Conservation (phyloP, 163 green algal genomes). For the Scenedesmus sp. region DNA sequence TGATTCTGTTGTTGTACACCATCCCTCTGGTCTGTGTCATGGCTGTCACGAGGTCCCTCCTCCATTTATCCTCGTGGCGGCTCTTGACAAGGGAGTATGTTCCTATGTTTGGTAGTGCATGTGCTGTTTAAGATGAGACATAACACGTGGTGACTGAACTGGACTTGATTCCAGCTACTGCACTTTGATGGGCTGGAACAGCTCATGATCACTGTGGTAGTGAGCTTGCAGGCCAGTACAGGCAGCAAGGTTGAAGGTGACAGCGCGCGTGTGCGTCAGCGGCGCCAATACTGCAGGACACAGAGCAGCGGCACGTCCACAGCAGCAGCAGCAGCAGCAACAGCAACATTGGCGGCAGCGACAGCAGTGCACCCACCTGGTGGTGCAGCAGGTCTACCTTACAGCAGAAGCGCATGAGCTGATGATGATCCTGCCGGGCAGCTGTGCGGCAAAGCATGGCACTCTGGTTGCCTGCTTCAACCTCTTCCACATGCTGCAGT, state of each 20-base stretch:
- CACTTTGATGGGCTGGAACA: slow-evolving; percentile 30
- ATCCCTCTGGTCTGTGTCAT: too few relatives aligned
- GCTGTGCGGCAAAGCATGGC: too few relatives aligned
- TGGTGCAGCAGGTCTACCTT: background rate
- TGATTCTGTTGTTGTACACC: too few relatives aligned
- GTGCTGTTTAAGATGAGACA: too few relatives aligned
- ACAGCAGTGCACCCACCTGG: background rate
- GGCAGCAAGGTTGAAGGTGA: slow-evolving; percentile 7
- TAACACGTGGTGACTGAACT: too few relatives aligned
- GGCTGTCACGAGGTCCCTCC: too few relatives aligned
- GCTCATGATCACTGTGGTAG: slow-evolving; percentile 23
- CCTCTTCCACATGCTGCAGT: too few relatives aligned
- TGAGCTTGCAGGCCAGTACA: slow-evolving; percentile 27
- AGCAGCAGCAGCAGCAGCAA: background rate
- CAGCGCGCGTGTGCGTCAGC: background rate
- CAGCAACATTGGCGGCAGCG: background rate
- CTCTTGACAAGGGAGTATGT: too few relatives aligned
- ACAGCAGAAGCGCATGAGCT: background rate
- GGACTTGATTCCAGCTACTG: too few relatives aligned
- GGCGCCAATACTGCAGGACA: background rate
- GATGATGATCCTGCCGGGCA: too few relatives aligned
- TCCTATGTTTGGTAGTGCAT: background rate
- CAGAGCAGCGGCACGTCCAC: background rate
- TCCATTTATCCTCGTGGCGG: too few relatives aligned
- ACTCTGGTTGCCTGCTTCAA: too few relatives aligned